Evolutionary conservation across 306 rosid species (phyloP), one percentile per base, ranked within the genome.

Genomic region (Prunus kanzakura): DNA sequence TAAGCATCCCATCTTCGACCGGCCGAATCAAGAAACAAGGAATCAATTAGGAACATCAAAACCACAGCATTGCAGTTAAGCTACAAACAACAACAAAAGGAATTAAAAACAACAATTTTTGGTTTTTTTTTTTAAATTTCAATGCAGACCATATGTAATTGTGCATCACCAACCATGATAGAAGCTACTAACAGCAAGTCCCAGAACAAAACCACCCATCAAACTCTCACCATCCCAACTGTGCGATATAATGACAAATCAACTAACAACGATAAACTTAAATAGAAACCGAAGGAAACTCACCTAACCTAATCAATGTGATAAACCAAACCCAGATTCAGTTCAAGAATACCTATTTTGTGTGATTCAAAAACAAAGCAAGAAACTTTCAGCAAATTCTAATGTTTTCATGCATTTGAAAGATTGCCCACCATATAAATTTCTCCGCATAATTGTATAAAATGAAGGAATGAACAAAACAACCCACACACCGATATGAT

Each of bases 141-240:
- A 38, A 69, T 45, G 70, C 38, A 62, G 52, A 83, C 73, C 79
- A 29, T 8, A 25, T 29, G 68, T 25, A 51, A 75, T 78, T 64
- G 35, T 5, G 64, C 72, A 60, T 19, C 51, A 72, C 62, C 64
- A 77, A 64, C 70, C 66, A 74, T 52, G 51, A 70, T 50, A 23
- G 29, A 73, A 65, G 64, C 60, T 63, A 35, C 23, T 27, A 69
- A 67, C 57, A 73, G 23, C 8, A 30, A 56, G 19, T 58, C 15
- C 66, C 64, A 23, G 47, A 77, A 69, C 71, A 69, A 30, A 58
- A 63, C 81, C 78, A 41, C 27, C 15, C 69, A 75, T 81, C 69
- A 76, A 90, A 83, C 71, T 77, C 70, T 65, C 38, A 64, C 91
- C 86, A 80, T 43, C 85, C 89, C 79, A 88, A 83, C 85, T 66